phyloP scores from a whole-genome alignment of 257 asterid genomes.

The Sherardia arvensis region DNA sequence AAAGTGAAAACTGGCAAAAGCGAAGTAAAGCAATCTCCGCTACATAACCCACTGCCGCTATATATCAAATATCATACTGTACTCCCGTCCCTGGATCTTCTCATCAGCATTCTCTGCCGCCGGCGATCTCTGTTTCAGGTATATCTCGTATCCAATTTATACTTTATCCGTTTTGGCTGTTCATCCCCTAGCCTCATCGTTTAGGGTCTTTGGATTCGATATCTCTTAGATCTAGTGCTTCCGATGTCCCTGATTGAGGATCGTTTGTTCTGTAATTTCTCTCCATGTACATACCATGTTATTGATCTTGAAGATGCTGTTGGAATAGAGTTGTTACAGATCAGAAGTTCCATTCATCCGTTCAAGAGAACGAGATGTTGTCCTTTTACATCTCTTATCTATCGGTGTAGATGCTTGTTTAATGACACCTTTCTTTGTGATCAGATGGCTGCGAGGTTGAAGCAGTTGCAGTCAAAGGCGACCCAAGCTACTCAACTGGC shows the following conservation, averaged over 20 bases:
- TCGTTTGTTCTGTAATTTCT: neutral
- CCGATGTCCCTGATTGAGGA: neutral
- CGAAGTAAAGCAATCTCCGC: no score
- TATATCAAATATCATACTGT: no score
- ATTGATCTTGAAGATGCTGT: neutral
- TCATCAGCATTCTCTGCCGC: no score
- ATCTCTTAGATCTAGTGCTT: constrained; percentile 8
- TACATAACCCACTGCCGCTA: no score
- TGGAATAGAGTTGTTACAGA: neutral
- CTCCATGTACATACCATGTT: neutral
- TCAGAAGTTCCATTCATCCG: neutral
- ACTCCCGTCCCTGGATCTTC: no score
- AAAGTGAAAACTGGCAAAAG: no score
- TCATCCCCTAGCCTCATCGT: neutral
- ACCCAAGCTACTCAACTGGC: constrained; percentile 24
- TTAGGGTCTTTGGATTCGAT: neutral
- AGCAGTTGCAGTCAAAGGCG: constrained; percentile 33
- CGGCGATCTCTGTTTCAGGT: no score
- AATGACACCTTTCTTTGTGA: neutral
- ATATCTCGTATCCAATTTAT: neutral
- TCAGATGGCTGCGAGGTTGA: constrained; percentile 33
- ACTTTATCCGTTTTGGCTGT: no score
- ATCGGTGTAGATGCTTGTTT: neutral
- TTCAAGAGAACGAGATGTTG: neutral
- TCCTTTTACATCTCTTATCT: neutral